Evolutionary conservation across 495 filamentous ascomycete genomes (phyloP), one percentile per base, ranked within the genome.

Genomic region (Talaromyces trachyspermus): DNA sequence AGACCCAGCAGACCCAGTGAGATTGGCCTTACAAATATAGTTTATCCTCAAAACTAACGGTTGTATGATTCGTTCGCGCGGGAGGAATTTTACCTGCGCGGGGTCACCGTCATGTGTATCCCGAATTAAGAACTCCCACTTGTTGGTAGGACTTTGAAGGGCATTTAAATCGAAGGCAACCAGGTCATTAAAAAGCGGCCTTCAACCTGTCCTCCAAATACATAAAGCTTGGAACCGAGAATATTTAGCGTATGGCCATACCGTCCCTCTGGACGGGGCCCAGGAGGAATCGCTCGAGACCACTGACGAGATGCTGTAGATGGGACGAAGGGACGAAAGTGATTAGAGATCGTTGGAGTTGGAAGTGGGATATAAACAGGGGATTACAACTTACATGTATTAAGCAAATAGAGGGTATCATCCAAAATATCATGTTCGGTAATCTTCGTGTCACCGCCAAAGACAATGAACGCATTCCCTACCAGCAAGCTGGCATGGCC

Each of bases 381-480:
- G 2, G 19, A 1, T 27, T 10, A 19, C 35, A 38, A 68, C 89
- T 64, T 77, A 97, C 94, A 95, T 39, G 94, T 99, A 72, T 99
- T 99, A 30, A 99, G 70, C 17, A 99, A 76, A 64, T 99, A 99
- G 11, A 99, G 67, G 6, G 91, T 96, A 65, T 97, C 90, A 55
- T 99, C 94, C 43, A 99, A 62, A 24, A 85, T 71, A 64, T 99
- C 94, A 5, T 75, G 77, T 51, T 96, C 91, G 51, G 97, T 89
- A 56, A 94, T 81, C 67, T 97, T 97, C 19, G 94, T 99, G 62
- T 99, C 94, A 56, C 94, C 94, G 20, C 94, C 94, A 62, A 95
- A 99, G 11, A 99, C 92, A 54, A 99, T 99, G 58, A 96, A 99
- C 1, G 94, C 94, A 69, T 99, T 99, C 18, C 94, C 94, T 27